phyloP scores from a whole-genome alignment of 257 asterid species.

The Petunia secreta region DNA sequence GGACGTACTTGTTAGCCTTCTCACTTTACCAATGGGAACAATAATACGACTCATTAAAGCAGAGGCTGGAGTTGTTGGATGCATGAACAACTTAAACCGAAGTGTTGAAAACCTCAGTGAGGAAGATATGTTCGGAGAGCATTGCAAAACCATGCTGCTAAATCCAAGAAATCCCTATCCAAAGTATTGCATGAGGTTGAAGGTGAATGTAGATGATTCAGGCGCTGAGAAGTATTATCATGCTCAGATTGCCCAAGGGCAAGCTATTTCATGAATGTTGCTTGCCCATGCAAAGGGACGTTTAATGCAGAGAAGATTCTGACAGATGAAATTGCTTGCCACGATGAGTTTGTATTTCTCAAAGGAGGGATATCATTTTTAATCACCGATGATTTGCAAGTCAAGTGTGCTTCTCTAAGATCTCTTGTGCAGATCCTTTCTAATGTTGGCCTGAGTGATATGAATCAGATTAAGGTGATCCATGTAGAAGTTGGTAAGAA shows the following conservation, averaged over 20 bases:
- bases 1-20: too few species aligned
- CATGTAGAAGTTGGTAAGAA: neutral
- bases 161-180: too few species aligned
- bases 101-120: too few species aligned
- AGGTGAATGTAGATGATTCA: neutral
- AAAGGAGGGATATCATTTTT: too few species aligned
- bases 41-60: too few species aligned
- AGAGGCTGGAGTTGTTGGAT: too few species aligned
- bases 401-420: neutral
- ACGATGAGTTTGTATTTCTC: neutral
- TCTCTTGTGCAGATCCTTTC: neutral
- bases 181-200: neutral
- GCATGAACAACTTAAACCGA: too few species aligned
- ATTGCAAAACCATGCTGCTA: too few species aligned
- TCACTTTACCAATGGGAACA: too few species aligned
- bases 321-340: neutral
- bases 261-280: neutral
- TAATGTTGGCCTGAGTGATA: neutral
- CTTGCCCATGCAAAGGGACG: neutral
- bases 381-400: neutral
- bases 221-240: neutral
- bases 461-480: neutral
- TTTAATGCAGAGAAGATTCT: neutral
- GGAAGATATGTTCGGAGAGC: too few species aligned
- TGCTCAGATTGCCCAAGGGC: neutral